Percentiles rank a stretch among this genome's conserved stretches.
phyloP scores from a whole-genome alignment of 257 asterid genomes.

The Salvia rosmarinus region DNA sequence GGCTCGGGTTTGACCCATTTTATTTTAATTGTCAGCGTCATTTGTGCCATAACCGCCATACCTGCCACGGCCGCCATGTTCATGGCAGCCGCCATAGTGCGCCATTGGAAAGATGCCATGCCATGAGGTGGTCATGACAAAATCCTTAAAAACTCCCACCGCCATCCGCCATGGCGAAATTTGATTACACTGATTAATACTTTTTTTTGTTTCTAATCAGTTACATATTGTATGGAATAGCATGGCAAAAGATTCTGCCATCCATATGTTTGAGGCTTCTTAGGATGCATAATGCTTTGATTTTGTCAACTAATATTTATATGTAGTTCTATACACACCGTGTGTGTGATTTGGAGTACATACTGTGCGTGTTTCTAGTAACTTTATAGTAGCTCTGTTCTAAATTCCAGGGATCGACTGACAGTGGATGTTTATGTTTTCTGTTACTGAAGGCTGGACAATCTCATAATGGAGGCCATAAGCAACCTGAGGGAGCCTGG shows the following conservation, averaged over 20 bases:
- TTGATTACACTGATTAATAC: too few relatives aligned
- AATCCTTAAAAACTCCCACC: too few relatives aligned
- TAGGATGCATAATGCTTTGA: neutral
- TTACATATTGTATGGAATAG: conserved; percentile 18
- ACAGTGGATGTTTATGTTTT: conserved; percentile 31
- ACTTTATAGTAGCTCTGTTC: conserved; percentile 30
- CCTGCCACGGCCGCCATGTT: too few relatives aligned
- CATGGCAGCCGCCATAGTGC: too few relatives aligned
- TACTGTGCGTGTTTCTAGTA: neutral
- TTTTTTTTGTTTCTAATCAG: conserved; percentile 18
- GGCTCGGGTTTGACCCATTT: too few relatives aligned
- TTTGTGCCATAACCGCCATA: too few relatives aligned
- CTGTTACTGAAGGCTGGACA: conserved; percentile 70
- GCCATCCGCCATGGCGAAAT: too few relatives aligned
- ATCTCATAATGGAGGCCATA: conserved; percentile 91
- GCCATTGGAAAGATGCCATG: too few relatives aligned
- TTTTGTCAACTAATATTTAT: neutral
- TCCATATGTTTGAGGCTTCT: neutral
- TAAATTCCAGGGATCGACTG: conserved; percentile 29
- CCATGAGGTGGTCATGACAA: too few relatives aligned
- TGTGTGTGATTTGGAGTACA: conserved; percentile 13
- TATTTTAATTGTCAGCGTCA: too few relatives aligned
- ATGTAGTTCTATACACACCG: neutral
- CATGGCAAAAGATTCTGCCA: conserved; percentile 1
- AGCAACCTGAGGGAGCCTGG: conserved; percentile 76